A percentile compares a stretch with the other conserved stretches of the same genome.
Conservation (phyloP, 2,329 filamentous ascomycete genomes). For the Lojkania enalia region DNA sequence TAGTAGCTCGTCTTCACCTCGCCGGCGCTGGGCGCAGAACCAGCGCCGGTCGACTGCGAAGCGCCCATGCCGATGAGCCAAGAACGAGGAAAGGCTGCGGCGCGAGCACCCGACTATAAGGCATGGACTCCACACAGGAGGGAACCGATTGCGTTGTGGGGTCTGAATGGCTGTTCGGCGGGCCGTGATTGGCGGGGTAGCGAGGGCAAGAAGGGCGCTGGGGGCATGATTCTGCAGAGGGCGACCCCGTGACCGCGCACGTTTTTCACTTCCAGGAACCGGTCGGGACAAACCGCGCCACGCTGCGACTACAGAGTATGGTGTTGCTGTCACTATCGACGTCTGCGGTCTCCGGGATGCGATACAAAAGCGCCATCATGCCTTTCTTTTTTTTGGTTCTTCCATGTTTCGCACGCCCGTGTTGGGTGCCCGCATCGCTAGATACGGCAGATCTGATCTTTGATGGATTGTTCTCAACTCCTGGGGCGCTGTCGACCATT, state of each 20-base stretch:
- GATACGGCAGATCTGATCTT: too few species aligned
- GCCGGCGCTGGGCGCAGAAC: slow-evolving; percentile 22
- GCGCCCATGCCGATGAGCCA: slow-evolving; percentile 47
- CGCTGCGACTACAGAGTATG: not conserved
- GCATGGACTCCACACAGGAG: not conserved
- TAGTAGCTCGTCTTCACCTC: slow-evolving; percentile 77
- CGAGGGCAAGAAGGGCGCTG: not conserved
- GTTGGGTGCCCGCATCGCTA: too few species aligned
- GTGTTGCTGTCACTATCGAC: slow-evolving; percentile 1
- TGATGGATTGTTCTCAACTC: not conserved
- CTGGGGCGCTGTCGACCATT: not conserved
- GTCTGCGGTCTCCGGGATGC: too few species aligned
- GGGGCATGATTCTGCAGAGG: not conserved
- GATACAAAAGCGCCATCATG: slow-evolving; percentile 3
- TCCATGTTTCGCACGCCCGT: not conserved
- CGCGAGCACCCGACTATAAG: slow-evolving; percentile 14
- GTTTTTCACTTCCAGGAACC: not conserved
- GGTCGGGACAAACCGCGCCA: not conserved
- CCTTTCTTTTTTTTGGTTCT: slow-evolving; percentile 8
- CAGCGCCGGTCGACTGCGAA: slow-evolving; percentile 48
- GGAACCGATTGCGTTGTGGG: not conserved
- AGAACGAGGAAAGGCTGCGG: slow-evolving; percentile 5
- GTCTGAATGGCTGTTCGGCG: not conserved
- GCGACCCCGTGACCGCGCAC: not conserved
- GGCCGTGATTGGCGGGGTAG: slow-evolving; percentile 2